Conservation (phyloP, 345 rosid genomes). For the Hypericum androsaemum region DNA sequence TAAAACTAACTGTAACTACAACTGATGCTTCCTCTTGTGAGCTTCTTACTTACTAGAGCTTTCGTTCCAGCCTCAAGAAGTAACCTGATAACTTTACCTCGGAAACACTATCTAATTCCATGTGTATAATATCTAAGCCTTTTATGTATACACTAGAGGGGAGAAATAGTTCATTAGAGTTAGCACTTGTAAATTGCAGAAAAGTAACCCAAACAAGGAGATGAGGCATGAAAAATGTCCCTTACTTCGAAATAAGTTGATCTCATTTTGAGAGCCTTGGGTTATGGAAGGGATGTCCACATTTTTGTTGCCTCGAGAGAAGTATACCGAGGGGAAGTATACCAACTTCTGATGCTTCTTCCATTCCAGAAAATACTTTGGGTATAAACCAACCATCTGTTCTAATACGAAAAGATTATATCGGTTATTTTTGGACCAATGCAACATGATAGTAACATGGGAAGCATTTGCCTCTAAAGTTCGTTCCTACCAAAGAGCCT, state of each 20-base stretch:
- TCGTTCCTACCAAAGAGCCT: conserved; percentile 67
- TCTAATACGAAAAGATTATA: conserved; percentile 85
- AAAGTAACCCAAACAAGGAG: conserved; percentile 66
- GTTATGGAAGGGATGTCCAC: conserved; percentile 82
- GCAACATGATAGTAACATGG: conserved; percentile 76
- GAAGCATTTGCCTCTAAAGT: conserved; percentile 73
- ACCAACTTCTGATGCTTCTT: conserved; percentile 7
- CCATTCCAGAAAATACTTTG: conserved; percentile 70
- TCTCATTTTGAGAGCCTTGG: conserved; percentile 87
- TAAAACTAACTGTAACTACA: too few species aligned
- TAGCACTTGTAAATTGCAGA: conserved; percentile 33
- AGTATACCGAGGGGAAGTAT: conserved; percentile 78
- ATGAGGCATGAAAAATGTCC: conserved; percentile 98
- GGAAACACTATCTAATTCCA: too few species aligned
- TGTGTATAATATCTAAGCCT: not conserved
- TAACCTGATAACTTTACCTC: too few species aligned
- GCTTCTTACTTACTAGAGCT: too few species aligned
- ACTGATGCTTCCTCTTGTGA: too few species aligned
- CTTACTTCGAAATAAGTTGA: conserved; percentile 96
- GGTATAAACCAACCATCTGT: conserved; percentile 88
- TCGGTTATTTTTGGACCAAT: conserved; percentile 54
- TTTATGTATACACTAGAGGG: not conserved
- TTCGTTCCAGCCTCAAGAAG: too few species aligned
- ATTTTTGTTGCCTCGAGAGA: conserved; percentile 97
- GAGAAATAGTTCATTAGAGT: conserved; percentile 1